Conservation (phyloP, 108 stramenopile genomes). For the Pseudonitzschia pungens region DNA sequence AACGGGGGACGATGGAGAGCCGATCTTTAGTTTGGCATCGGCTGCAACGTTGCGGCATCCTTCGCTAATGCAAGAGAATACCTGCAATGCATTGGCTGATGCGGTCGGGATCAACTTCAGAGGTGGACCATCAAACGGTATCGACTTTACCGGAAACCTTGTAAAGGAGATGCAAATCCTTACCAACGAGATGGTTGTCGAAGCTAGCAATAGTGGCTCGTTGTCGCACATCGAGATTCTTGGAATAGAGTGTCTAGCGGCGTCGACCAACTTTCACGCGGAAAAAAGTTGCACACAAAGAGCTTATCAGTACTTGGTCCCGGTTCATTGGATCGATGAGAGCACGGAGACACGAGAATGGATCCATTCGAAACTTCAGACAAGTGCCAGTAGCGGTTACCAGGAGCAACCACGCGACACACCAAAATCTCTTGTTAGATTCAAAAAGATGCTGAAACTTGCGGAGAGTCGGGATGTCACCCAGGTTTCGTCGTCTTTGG, state of each 20-base stretch:
- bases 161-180: not conserved
- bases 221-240: not conserved
- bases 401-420: not conserved
- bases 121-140: not conserved
- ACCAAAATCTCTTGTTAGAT: slow-evolving; percentile 23
- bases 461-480: slow-evolving; percentile 22
- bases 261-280: slow-evolving; percentile 39
- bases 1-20: slow-evolving; percentile 27
- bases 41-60: slow-evolving; percentile 47
- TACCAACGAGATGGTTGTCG: not conserved
- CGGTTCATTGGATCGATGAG: slow-evolving; percentile 57
- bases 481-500: slow-evolving; percentile 5
- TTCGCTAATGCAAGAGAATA: slow-evolving; percentile 57
- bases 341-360: slow-evolving; percentile 32
- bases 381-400: too few relatives aligned
- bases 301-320: slow-evolving; percentile 68
- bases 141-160: slow-evolving; percentile 4
- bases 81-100: slow-evolving; percentile 36
- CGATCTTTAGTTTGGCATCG: not conserved
- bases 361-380: slow-evolving; percentile 17
- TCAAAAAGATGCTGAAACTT: slow-evolving; percentile 26
- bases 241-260: not conserved
- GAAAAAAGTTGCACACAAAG: slow-evolving; percentile 71
- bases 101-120: slow-evolving; percentile 20
- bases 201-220: not conserved